Conservation (phyloP, 441 rosid genomes). For the Gossypium gossypioides region DNA sequence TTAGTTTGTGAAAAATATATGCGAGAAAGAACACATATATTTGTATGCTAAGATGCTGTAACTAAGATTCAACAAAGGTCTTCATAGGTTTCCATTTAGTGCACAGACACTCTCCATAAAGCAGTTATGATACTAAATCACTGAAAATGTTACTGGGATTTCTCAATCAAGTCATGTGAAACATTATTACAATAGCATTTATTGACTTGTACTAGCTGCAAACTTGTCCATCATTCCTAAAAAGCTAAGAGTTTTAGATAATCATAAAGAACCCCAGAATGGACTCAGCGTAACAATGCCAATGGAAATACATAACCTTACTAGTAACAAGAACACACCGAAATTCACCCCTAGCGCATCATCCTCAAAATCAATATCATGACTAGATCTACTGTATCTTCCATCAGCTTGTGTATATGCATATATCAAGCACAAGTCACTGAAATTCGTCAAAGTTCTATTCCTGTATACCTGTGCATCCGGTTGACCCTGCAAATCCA, state of each 20-base stretch:
- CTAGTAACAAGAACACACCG: constrained; percentile 24
- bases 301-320: constrained; percentile 8
- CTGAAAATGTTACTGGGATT: background rate
- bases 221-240: background rate
- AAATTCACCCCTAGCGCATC: constrained; percentile 35
- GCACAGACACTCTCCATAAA: background rate
- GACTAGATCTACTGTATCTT: constrained; percentile 58
- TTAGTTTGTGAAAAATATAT: background rate
- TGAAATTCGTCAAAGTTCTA: constrained; percentile 34
- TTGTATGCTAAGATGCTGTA: background rate
- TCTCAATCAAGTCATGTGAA: background rate
- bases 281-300: background rate
- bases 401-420: constrained; percentile 59
- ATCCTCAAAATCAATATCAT: constrained; percentile 55
- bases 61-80: background rate
- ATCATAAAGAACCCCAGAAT: background rate
- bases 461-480: constrained; percentile 36
- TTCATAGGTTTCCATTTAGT: background rate
- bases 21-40: background rate
- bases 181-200: background rate
- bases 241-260: background rate
- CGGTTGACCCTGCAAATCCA: constrained; percentile 40
- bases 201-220: background rate
- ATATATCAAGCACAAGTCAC: constrained; percentile 48
- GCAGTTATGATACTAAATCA: background rate